Evolutionary conservation across 208 protist genomes (phyloP).

Genomic region (Trypanosoma theileri): DNA sequence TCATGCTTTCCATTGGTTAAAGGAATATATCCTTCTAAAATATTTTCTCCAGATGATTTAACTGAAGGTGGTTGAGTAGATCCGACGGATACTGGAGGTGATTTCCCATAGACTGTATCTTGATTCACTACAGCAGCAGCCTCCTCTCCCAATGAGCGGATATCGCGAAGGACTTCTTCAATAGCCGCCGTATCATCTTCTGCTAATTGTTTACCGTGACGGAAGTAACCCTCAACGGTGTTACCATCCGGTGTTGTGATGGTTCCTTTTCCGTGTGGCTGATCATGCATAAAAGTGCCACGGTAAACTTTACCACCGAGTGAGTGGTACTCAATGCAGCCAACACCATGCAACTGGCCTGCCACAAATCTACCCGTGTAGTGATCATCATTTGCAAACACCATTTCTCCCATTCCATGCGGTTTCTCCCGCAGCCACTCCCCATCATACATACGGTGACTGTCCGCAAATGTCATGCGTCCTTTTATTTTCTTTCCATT

Average conservation of each 20-base stretch:
- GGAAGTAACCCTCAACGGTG: slow-evolving; percentile 36
- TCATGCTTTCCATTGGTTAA: neutral
- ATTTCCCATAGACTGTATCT: neutral
- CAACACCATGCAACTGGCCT: slow-evolving; percentile 52
- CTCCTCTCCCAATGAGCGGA: neutral
- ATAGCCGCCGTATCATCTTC: slow-evolving; percentile 23
- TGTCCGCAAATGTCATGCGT: slow-evolving; percentile 40
- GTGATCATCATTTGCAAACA: slow-evolving; percentile 58
- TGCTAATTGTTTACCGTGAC: slow-evolving; percentile 31
- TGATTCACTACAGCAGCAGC: neutral
- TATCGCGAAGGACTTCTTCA: slow-evolving; percentile 27
- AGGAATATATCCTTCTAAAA: neutral
- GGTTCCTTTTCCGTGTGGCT: slow-evolving; percentile 56
- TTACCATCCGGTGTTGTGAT: slow-evolving; percentile 25
- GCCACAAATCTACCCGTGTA: slow-evolving; percentile 52
- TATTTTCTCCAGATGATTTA: neutral
- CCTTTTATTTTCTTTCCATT: slow-evolving; percentile 43
- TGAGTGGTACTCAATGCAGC: slow-evolving; percentile 36
- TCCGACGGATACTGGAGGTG: neutral
- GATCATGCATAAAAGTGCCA: slow-evolving; percentile 54
- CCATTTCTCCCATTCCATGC: slow-evolving; percentile 46
- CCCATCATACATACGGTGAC: slow-evolving; percentile 44
- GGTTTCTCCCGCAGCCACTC: slow-evolving; percentile 53
- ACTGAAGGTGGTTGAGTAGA: neutral
- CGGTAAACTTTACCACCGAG: slow-evolving; percentile 44